Base-by-base conservation (phyloP, 805 yeast genomes). In the Saturnispora gosingensis region DNA sequence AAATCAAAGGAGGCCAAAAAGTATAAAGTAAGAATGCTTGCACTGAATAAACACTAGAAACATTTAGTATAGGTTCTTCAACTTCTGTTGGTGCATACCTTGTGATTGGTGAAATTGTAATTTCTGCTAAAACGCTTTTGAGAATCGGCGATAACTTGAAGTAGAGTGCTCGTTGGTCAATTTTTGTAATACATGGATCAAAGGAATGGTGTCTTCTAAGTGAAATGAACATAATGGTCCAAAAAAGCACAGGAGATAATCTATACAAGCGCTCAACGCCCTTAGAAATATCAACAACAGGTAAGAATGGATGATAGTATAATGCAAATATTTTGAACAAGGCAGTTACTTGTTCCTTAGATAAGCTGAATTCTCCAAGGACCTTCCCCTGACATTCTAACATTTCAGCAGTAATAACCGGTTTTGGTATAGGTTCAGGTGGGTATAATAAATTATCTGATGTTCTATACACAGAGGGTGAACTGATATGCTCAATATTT, bases 1-100 rank as follows among this genome's bases (percentile, higher is more conserved):
- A 88, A 0, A 97, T 88, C 38, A 90, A 75, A 3, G 97, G 97
- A 0, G 98, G 98, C 99, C 98, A 91, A 64, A 84, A 81, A 0
- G 97, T 84, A 67, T 86, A 88, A 2, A 91, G 70, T 27, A 91
- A 68, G 56, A 91, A 84, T 0, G 97, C 97, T 65, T 91, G 99
- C 0, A 91, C 97, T 0, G 96, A 85, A 63, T 84, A 91, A 0
- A 91, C 97, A 22, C 95, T 84, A 4, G 96, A 87, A 2, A 89
- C 91, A 59, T 90, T 90, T 61, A 88, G 72, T 11, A 86, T 77
- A 1, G 96, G 95, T 58, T 84, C 90, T 57, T 84, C 90, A 48
- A 77, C 79, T 58, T 83, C 93, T 2, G 83, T 75, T 2, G 95
- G 93, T 24, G 82, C 79, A 61, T 85, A 87, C 56, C 96, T 72